phyloP scores from a whole-genome alignment of 2,329 filamentous ascomycete species.

The Hypomyces rosellus region DNA sequence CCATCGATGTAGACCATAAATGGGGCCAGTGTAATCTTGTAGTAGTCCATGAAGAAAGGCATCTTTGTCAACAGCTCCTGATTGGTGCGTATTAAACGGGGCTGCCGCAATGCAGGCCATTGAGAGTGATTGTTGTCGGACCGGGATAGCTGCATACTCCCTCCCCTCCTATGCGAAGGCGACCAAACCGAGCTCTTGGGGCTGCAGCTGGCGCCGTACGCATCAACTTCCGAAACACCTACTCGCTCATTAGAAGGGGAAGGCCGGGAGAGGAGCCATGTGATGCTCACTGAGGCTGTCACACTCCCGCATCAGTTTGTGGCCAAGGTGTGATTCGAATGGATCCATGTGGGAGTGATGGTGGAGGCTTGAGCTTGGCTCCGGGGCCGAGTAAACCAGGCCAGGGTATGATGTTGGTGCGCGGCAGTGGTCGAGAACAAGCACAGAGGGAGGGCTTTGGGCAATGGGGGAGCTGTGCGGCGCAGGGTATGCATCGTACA shows the following conservation, averaged over 20 bases:
- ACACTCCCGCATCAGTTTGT: conserved; percentile 48
- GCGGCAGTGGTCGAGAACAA: conserved; percentile 50
- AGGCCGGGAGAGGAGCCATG: conserved; percentile 28
- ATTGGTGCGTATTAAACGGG: conserved; percentile 46
- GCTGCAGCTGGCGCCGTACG: conserved; percentile 30
- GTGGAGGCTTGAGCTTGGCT: conserved; percentile 54
- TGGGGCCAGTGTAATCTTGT: conserved; percentile 85
- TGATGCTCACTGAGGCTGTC: conserved; percentile 48
- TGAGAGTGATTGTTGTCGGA: conserved; percentile 40
- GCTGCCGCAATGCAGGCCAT: conserved; percentile 42
- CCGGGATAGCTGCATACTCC: conserved; percentile 39
- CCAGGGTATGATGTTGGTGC: conserved; percentile 56
- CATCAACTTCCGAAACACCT: conserved; percentile 48
- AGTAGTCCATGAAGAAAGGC: conserved; percentile 88
- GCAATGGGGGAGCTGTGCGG: conserved; percentile 47
- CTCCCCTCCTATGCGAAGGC: conserved; percentile 32
- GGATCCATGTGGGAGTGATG: conserved; percentile 53
- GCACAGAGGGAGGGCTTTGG: conserved; percentile 48
- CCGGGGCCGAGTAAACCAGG: conserved; percentile 54
- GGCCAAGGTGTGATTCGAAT: conserved; percentile 49
- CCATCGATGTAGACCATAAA: conserved; percentile 89
- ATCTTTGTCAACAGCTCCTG: conserved; percentile 67
- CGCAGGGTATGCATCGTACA: conserved; percentile 50
- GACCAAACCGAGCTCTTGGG: conserved; percentile 34
- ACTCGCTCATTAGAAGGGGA: conserved; percentile 31